Conservation (phyloP, 106 monocot species). For the Allium sativum region DNA sequence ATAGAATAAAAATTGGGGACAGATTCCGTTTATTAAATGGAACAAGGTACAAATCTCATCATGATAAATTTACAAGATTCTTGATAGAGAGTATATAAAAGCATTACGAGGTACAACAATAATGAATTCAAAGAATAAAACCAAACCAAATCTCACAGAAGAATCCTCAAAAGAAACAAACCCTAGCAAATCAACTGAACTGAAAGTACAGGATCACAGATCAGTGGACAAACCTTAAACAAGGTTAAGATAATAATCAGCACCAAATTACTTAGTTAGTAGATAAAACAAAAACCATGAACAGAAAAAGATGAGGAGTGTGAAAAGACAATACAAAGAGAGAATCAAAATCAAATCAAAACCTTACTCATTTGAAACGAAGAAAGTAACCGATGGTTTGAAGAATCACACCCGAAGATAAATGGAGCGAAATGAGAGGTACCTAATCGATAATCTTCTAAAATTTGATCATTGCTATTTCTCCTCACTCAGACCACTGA, state of each 20-base stretch:
- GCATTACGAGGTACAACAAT: neutral
- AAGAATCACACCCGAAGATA: too few species aligned
- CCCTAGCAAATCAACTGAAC: neutral
- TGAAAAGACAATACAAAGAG: conserved; percentile 11
- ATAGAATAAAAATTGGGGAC: neutral
- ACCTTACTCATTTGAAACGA: neutral
- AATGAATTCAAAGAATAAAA: neutral
- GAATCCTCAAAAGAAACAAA: conserved; percentile 15
- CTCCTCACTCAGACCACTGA: too few species aligned
- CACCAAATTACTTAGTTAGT: neutral
- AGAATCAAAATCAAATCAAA: neutral
- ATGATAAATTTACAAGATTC: neutral
- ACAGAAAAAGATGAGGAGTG: neutral
- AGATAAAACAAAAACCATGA: neutral
- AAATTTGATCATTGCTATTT: too few species aligned
- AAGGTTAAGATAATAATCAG: neutral
- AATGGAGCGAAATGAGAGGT: too few species aligned
- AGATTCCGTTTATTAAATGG: neutral
- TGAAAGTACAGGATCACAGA: neutral
- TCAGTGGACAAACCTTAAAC: neutral
- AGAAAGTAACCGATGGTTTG: neutral
- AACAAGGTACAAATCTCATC: neutral
- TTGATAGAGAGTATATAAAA: neutral
- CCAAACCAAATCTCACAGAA: conserved; percentile 3
- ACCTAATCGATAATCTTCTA: too few species aligned